Conservation (phyloP, 352 stramenopile species). For the Pythium coloratum region DNA sequence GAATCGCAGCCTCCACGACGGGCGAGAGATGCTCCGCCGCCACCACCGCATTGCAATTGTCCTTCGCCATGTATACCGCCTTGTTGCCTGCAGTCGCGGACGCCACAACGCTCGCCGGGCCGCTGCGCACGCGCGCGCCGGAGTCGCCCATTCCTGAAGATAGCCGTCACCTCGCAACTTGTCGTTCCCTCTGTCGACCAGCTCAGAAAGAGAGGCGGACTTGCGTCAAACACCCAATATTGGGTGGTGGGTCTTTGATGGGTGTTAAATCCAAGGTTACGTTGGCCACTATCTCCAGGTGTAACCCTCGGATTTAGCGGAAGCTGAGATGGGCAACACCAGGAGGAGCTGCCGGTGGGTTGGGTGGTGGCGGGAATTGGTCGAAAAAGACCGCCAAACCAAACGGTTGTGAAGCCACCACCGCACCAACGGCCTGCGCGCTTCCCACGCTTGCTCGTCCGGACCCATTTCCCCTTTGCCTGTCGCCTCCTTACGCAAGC, state of each 20-base stretch:
- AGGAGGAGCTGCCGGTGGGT: constrained; percentile 13
- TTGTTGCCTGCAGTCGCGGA: background rate
- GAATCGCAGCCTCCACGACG: constrained; percentile 51
- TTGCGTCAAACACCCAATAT: background rate
- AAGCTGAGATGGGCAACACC: constrained; percentile 7
- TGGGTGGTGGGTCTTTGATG: constrained; percentile 1
- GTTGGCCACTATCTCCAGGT: background rate
- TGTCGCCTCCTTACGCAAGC: background rate
- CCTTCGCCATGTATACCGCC: background rate
- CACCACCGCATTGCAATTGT: background rate
- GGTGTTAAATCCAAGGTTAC: background rate
- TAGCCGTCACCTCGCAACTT: background rate
- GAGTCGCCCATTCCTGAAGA: constrained; percentile 7
- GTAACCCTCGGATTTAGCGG: constrained; percentile 2
- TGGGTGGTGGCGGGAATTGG: constrained; percentile 21
- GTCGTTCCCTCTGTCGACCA: constrained; percentile 1
- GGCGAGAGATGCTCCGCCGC: constrained; percentile 42
- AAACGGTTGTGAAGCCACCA: background rate
- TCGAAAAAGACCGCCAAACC: constrained; percentile 1
- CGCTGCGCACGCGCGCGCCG: constrained; percentile 7
- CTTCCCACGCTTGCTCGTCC: background rate
- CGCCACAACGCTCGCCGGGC: background rate
- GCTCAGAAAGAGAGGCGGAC: constrained; percentile 14
- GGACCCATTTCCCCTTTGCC: constrained; percentile 11
- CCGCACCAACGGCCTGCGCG: background rate